A percentile compares a stretch with the other conserved stretches of the same genome.
These are phyloP conservation scores for Colletotrichum sp. DNA, from an alignment of 2,329 filamentous ascomycete species.

Conservation along the genomic window DNA sequence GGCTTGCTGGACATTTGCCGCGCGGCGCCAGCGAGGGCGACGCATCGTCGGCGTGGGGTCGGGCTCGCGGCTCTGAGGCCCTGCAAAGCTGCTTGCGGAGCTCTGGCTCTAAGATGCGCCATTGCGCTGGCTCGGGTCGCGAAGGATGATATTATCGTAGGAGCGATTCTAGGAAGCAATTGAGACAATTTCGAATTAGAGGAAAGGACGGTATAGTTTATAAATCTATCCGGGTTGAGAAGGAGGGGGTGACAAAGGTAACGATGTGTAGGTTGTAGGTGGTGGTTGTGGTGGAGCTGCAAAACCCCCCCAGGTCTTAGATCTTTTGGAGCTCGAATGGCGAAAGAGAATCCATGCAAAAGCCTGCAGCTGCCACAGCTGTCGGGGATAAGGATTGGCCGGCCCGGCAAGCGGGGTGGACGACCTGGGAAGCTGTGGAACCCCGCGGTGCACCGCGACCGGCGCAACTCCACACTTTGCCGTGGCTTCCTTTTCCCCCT, in stretches of 20 bases:
- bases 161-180: background rate
- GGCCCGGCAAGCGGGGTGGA: slow-evolving; percentile 14
- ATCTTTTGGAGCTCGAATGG: slow-evolving; percentile 19
- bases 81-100: slow-evolving; percentile 33
- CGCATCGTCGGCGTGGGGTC: slow-evolving; percentile 13
- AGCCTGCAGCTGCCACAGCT: slow-evolving; percentile 4
- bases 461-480: slow-evolving; percentile 3
- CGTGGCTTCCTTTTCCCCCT: background rate
- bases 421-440: background rate
- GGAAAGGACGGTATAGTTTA: background rate
- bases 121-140: slow-evolving; percentile 24
- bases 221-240: background rate
- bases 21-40: slow-evolving; percentile 6
- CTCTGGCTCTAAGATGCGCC: slow-evolving; percentile 37
- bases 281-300: slow-evolving; percentile 15
- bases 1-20: slow-evolving; percentile 27
- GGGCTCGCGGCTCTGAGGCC: slow-evolving; percentile 27
- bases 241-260: background rate
- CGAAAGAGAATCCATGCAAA: slow-evolving; percentile 18
- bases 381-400: slow-evolving; percentile 21
- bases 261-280: background rate
- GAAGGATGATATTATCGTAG: background rate
- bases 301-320: background rate
- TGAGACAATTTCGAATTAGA: background rate
- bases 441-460: background rate